A percentile compares a stretch with the other conserved stretches of the same genome.
phyloP scores from a whole-genome alignment of 1,139 yeast genomes.

The Barnettozyma hawaiiensis region DNA sequence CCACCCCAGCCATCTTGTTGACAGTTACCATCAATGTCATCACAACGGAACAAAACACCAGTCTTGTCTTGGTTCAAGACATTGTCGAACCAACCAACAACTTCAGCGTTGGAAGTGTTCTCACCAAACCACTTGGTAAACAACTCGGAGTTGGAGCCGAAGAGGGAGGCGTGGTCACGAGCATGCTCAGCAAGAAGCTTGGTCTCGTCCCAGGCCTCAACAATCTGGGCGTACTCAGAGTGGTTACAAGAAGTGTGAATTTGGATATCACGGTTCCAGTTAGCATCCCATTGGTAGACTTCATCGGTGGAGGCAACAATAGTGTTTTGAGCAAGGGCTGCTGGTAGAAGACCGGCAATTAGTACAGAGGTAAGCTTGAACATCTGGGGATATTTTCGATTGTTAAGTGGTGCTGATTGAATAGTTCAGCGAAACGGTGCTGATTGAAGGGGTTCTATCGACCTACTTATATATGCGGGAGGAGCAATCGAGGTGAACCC shows the following conservation, averaged over 20 bases:
- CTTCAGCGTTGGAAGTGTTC: conserved; percentile 31
- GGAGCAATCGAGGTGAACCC: too few relatives aligned
- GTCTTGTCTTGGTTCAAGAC: conserved; percentile 30
- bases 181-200: conserved; percentile 26
- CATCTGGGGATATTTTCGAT: too few relatives aligned
- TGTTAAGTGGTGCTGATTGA: too few relatives aligned
- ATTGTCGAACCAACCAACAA: conserved; percentile 31
- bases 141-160: conserved; percentile 27
- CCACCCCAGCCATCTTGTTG: conserved; percentile 34
- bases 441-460: too few relatives aligned
- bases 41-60: conserved; percentile 32
- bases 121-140: conserved; percentile 31
- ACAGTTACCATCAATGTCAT: conserved; percentile 34
- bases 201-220: conserved; percentile 23
- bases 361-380: neutral
- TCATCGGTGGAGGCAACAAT: conserved; percentile 12
- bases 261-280: conserved; percentile 21
- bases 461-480: neutral
- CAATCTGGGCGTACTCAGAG: conserved; percentile 16
- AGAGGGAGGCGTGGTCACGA: conserved; percentile 25
- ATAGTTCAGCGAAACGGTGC: too few relatives aligned
- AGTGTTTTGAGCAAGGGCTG: conserved; percentile 1
- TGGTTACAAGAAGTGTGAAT: conserved; percentile 20
- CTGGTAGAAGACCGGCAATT: neutral
- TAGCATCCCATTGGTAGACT: conserved; percentile 14